Percentiles rank a stretch among this genome's conserved stretches.
Evolutionary conservation across 495 filamentous ascomycete genomes (phyloP).

Genomic region (Penicillium coprophilum): DNA sequence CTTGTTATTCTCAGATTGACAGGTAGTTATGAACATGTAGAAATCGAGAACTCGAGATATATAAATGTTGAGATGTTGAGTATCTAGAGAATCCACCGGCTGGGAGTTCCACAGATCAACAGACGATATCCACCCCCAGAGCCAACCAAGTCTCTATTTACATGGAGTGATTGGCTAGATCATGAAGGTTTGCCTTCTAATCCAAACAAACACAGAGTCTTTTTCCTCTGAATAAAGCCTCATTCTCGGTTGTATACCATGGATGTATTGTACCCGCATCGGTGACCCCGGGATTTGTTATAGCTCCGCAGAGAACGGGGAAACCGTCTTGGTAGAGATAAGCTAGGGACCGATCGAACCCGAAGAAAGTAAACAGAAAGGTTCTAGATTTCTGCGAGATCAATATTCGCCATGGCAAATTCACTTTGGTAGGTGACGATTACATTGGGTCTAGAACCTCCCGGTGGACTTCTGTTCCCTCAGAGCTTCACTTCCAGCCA

Average conservation of each 20-base stretch:
- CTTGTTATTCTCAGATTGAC: no score
- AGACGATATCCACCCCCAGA: neutral
- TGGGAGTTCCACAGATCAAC: neutral
- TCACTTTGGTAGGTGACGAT: no score
- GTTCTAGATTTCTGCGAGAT: no score
- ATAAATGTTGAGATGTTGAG: neutral
- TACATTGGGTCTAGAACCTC: no score
- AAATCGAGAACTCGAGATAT: neutral
- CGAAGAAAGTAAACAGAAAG: no score
- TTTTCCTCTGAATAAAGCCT: neutral
- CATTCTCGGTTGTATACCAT: neutral
- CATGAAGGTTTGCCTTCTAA: neutral
- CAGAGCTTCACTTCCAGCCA: no score
- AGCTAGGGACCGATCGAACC: no score
- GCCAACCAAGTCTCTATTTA: neutral
- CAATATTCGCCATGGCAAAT: no score
- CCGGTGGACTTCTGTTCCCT: no score
- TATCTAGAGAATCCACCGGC: neutral
- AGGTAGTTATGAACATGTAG: neutral
- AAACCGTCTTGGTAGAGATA: no score
- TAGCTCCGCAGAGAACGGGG: no score
- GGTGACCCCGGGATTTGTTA: neutral
- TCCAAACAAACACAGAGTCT: neutral
- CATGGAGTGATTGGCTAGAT: neutral
- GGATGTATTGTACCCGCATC: neutral